Evolutionary conservation across 768 basidiomycete genomes (phyloP).

Genomic region (Tricholoma furcatifolium): DNA sequence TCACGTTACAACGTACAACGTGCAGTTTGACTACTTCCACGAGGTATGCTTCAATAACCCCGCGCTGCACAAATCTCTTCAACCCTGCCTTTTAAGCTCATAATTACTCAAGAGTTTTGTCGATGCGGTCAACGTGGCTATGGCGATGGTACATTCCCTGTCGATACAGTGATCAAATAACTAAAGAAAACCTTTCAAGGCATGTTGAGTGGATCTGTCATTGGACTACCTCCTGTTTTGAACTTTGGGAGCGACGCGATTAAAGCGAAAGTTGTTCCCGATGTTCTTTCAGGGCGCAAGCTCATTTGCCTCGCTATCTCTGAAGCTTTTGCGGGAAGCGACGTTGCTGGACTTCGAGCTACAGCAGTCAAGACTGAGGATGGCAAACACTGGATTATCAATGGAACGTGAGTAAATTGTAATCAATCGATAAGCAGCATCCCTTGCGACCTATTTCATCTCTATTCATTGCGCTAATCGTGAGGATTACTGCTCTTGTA

Average conservation of each 20-base stretch:
- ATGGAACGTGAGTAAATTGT: conserved; percentile 44
- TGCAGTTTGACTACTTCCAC: conserved; percentile 87
- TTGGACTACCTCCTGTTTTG: conserved; percentile 81
- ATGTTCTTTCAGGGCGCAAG: conserved; percentile 70
- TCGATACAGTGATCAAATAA: background rate
- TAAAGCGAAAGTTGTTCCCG: conserved; percentile 55
- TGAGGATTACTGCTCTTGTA: background rate
- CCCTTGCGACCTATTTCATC: conserved; percentile 5
- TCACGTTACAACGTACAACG: conserved; percentile 2
- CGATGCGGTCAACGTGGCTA: conserved; percentile 76
- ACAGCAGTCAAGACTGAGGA: conserved; percentile 76
- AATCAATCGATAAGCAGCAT: conserved; percentile 2
- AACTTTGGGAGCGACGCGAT: conserved; percentile 72
- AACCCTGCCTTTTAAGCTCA: conserved; percentile 41
- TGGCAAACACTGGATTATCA: conserved; percentile 79
- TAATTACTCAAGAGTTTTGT: conserved; percentile 76
- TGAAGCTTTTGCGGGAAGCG: conserved; percentile 86
- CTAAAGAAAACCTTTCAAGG: conserved; percentile 23
- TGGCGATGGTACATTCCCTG: conserved; percentile 57
- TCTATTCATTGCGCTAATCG: background rate
- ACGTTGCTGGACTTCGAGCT: conserved; percentile 74
- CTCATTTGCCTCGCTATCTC: conserved; percentile 85
- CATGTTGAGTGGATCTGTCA: conserved; percentile 71
- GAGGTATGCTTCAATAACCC: conserved; percentile 36
- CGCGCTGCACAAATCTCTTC: background rate